Base-by-base conservation (phyloP, 805 yeast genomes). In the Metschnikowia peoriensis region DNA sequence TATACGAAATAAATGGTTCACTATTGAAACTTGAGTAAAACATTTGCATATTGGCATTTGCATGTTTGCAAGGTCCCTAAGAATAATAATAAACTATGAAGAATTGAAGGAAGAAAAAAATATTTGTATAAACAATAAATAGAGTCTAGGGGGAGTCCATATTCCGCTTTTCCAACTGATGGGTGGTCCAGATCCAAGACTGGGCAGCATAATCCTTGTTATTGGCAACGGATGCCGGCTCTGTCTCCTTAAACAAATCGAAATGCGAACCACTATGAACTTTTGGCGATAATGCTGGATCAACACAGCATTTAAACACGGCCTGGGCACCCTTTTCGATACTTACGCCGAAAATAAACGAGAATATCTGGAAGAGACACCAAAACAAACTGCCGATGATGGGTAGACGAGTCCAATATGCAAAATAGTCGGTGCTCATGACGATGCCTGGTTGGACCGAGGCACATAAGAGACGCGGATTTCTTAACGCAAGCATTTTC, bases 391-490 rank as follows among this genome's bases (percentile, higher is more conserved):
- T 76, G 0, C 97, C 96, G n/a, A 89, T 76, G 5, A 89, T 71
- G 0, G 96, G 96, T 14, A 86, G 71, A 51, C 89, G 71, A 1
- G 93, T 88, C 84, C 91, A 86, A 64, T 86, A 88, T 44, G 86
- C 75, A 64, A 86, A 87, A 44, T 86, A 66, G 58, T 86, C 85
- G 1, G 96, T 85, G 61, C 84, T 84, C 88, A 89, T 85, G n/a
- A 88, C 89, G 57, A 88, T 78, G 0, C 97, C 97, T 0, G 96
- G 96, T 61, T 89, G 92, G 3, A 88, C 88, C 1, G 89, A 77
- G 38, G 82, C 67, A 52, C 85, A 82, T 38, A 84, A 66, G 9
- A 89, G 74, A 16, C 82, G 76, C 0, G 96, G 94, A 63, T 88
- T 78, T 53, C 84, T 77, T 38, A 81, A 71, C 0, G 93, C 81